Percentiles rank a stretch among this genome's conserved stretches.
These are phyloP conservation scores for Takashimella koratensis DNA, from an alignment of 1,284 basidiomycete species.

Conservation along the genomic window DNA sequence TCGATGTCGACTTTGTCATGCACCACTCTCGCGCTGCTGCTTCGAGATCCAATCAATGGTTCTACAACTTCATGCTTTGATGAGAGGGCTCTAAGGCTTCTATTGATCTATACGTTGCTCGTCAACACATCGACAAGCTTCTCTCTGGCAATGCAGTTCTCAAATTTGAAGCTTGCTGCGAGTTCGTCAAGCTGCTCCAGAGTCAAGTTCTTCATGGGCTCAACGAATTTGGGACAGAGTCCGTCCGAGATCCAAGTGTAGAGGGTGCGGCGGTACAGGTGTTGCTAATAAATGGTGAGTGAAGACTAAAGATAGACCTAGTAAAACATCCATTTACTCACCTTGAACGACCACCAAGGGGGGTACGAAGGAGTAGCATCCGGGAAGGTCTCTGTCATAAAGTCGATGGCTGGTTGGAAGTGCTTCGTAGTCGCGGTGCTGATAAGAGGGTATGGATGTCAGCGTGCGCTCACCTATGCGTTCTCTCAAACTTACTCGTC, in stretches of 20 bases:
- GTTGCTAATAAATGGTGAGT: too few species aligned
- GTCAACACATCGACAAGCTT: neutral
- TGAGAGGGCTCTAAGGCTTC: too few species aligned
- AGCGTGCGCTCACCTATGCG: too few species aligned
- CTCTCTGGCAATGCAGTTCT: neutral
- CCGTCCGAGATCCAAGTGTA: neutral
- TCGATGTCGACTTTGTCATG: too few species aligned
- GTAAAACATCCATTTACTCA: too few species aligned
- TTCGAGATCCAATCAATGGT: too few species aligned
- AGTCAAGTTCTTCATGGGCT: neutral
- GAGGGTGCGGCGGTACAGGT: slow-evolving; percentile 3
- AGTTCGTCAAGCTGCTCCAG: neutral
- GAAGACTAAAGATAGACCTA: too few species aligned
- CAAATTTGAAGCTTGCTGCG: neutral
- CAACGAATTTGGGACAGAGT: slow-evolving; percentile 1
- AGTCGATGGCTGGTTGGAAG: slow-evolving; percentile 5
- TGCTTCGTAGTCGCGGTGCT: slow-evolving; percentile 7
- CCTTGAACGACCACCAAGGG: neutral
- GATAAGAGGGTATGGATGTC: neutral
- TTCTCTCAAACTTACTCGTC: slow-evolving; percentile 8
- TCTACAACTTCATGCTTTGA: too few species aligned
- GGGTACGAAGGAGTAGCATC: slow-evolving; percentile 4
- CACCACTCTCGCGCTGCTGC: too few species aligned
- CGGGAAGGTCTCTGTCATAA: slow-evolving; percentile 2
- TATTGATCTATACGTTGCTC: too few species aligned